phyloP scores from a whole-genome alignment of 495 filamentous ascomycete genomes.

The Astrothelium macrocarpum region DNA sequence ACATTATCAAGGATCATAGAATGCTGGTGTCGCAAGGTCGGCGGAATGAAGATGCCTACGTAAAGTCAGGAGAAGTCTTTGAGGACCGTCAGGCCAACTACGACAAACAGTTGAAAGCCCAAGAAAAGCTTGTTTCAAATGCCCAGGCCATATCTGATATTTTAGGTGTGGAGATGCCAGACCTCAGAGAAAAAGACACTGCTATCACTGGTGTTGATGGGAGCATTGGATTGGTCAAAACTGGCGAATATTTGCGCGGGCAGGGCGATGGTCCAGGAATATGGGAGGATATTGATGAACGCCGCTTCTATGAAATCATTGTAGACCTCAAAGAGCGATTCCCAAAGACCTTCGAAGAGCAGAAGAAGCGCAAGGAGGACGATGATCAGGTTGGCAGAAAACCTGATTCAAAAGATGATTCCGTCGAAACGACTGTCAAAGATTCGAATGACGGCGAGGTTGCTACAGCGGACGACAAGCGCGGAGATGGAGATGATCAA shows the following conservation, averaged over 20 bases:
- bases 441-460: slow-evolving; percentile 13
- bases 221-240: slow-evolving; percentile 85
- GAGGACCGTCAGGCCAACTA: slow-evolving; percentile 95
- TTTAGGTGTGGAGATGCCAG: slow-evolving; percentile 88
- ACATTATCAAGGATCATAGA: slow-evolving; percentile 84
- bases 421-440: slow-evolving; percentile 35
- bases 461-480: slow-evolving; percentile 39
- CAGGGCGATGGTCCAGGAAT: slow-evolving; percentile 91
- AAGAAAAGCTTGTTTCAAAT: slow-evolving; percentile 84
- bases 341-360: slow-evolving; percentile 83
- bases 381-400: slow-evolving; percentile 39
- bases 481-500: slow-evolving; percentile 60
- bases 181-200: slow-evolving; percentile 73
- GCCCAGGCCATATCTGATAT: slow-evolving; percentile 85
- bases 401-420: slow-evolving; percentile 34
- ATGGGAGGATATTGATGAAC: slow-evolving; percentile 98
- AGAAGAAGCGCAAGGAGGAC: slow-evolving; percentile 83
- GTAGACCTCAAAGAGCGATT: slow-evolving; percentile 94
- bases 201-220: slow-evolving; percentile 52
- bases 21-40: slow-evolving; percentile 70
- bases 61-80: slow-evolving; percentile 97
- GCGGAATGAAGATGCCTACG: slow-evolving; percentile 95
- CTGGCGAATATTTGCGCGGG: slow-evolving; percentile 83
- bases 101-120: slow-evolving; percentile 81
- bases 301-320: slow-evolving; percentile 94